Evolutionary conservation across 148 eudicot genomes (phyloP).

Genomic region (Fagopyrum homotropicum): DNA sequence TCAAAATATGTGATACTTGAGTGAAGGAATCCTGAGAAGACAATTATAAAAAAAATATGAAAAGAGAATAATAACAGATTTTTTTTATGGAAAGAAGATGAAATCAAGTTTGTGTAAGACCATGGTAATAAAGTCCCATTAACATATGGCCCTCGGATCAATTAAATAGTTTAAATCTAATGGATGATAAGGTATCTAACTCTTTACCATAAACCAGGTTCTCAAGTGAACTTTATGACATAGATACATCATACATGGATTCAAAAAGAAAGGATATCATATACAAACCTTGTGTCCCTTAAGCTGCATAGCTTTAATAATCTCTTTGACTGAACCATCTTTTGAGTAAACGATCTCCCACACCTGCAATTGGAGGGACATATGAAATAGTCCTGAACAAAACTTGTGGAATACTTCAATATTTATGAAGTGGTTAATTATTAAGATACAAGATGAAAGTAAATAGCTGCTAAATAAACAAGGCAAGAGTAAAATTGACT

Average conservation of each 20-base stretch:
- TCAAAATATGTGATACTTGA: no score
- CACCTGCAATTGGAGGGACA: slow-evolving; percentile 39
- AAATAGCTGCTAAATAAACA: neutral
- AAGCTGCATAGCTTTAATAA: slow-evolving; percentile 85
- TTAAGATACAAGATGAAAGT: neutral
- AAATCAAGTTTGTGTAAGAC: neutral
- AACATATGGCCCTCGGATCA: no score
- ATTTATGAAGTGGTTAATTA: neutral
- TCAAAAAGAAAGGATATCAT: neutral
- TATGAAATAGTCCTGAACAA: neutral
- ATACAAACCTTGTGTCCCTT: slow-evolving; percentile 87
- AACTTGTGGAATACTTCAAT: neutral
- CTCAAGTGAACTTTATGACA: no score
- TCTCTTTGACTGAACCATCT: slow-evolving; percentile 89
- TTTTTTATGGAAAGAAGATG: neutral
- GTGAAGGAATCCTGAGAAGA: no score
- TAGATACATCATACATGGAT: no score
- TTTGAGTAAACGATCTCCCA: slow-evolving; percentile 91
- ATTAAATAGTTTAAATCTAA: no score
- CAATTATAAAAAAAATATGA: no score
- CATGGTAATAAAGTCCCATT: no score
- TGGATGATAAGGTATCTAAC: no score
- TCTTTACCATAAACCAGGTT: no score
- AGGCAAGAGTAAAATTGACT: neutral
- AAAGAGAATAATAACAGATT: no score